Evolutionary conservation across 208 protist species (phyloP), one percentile per base, ranked within the genome.

Genomic region (Crithidia expoeki): DNA sequence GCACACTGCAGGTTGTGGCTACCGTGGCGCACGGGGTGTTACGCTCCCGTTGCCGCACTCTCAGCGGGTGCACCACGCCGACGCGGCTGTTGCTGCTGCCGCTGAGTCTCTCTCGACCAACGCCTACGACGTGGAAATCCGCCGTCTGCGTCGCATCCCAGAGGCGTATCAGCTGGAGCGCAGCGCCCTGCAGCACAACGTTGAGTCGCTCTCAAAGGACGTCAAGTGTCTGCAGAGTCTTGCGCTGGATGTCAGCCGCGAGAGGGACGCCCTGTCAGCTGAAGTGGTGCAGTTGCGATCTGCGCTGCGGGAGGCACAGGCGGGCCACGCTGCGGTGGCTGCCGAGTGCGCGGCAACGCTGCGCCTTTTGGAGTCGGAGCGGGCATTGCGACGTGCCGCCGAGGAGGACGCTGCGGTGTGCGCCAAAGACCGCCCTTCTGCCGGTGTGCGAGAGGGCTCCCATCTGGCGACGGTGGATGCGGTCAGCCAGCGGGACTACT

Each of bases 401-500:
- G 76, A 81, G 32, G 58, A 53, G 19, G 56, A 64, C 36, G 67
- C 52, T 17, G 34, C 42, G 10, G 50, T 33, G n/a, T 51, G 25
- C 40, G 51, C 47, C 2, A 3, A 64, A 1, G 27, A 34, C 4
- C 12, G 21, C 32, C 14, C 47, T n/a, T 11, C 47, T 10, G n/a
- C 6, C 2, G 9, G 30, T 1, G 16, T 27, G 25, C 38, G 27
- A 6, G 30, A 38, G 19, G 32, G 17, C 6, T 17, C 16, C 12
- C 42, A 36, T 14, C 12, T 61, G 30, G 14, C 62, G 0, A 51
- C n/a, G 7, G 62, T 60, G 14, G 64, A 79, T 36, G 74, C 81
- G 25, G 32, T 77, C 2, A 77, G 81, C 36, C 86, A 94, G 59
- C 78, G 77, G 2, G 81, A 92, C 59, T 94, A 86, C 70, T 94